Evolutionary conservation across 2,329 filamentous ascomycete species (phyloP), one percentile per base, ranked within the genome.

Genomic region (Paecilomyces formosus): DNA sequence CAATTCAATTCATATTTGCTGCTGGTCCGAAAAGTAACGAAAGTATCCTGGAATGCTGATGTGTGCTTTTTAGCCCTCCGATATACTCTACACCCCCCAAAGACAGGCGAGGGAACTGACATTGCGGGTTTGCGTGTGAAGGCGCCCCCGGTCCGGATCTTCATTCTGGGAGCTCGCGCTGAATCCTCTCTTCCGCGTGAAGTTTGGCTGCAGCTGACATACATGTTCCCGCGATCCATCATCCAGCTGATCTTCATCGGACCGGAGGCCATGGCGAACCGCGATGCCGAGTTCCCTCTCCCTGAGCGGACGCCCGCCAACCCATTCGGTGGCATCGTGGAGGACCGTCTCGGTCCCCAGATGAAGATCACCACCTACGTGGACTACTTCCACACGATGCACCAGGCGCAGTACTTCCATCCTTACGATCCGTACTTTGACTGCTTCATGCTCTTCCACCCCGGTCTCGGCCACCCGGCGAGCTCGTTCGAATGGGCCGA

Each of bases 401-500:
- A 99, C 78, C 86, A 92, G 72, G 89, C 93, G 0, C 88, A 91
- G 54, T 84, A 92, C 71, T 99, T 97, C 78, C 86, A 89, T 59
- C 94, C 95, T 0, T 97, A 95, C 71, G 94, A 99, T 71, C 94
- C 94, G 0, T 99, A 99, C 78, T 96, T 99, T 74, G 94, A 99
- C 79, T 94, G 90, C 74, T 96, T 99, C 71, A 87, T 99, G 68
- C 83, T 97, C 55, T 99, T 97, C 81, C 95, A 99, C 70, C 95
- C 95, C 0, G 95, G 95, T 8, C 83, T 99, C 18, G 95, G 94
- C 12, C 94, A 99, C 73, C 92, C 95, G 0, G 91, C 92, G 13
- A 93, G 88, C 69, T 90, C 89, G 56, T 90, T 96, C 68, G 94
- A 99, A 74, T 99, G 95, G 94, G 84, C 88, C 60, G 87, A 93